These are phyloP conservation scores for Casuarina cunninghamiana DNA, from an alignment of 306 rosid genomes.

Conservation along the genomic window DNA sequence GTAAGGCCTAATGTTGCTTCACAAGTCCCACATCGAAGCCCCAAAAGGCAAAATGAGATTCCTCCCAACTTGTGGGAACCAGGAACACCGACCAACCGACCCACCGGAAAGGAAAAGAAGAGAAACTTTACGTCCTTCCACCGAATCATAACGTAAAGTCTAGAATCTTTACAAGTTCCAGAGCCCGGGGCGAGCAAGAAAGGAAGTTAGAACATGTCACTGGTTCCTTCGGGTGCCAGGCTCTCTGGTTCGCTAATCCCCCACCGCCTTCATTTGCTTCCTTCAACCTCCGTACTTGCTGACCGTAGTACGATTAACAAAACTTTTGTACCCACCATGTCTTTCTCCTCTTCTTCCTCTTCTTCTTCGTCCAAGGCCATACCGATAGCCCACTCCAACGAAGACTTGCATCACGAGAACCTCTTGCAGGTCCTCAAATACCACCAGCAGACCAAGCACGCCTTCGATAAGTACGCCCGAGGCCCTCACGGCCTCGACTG, in stretches of 20 bases:
- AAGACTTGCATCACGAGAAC: conserved; percentile 37
- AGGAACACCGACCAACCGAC: no score
- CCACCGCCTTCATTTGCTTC: conserved; percentile 37
- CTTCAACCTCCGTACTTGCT: conserved; percentile 33
- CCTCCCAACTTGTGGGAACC: background rate
- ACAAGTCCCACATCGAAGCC: no score
- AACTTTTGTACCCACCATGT: conserved; percentile 36
- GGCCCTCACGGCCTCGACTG: conserved; percentile 93
- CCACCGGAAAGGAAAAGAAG: background rate
- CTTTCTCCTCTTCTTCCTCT: conserved; percentile 46
- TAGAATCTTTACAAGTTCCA: background rate
- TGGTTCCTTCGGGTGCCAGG: conserved; percentile 28
- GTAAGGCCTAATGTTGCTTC: no score
- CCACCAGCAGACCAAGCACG: conserved; percentile 83
- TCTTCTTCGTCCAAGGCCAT: conserved; percentile 28
- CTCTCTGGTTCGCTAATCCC: conserved; percentile 27
- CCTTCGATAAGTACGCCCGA: conserved; percentile 61
- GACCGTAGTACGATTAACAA: conserved; percentile 7
- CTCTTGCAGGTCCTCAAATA: conserved; percentile 61
- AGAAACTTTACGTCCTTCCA: background rate
- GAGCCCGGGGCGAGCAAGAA: background rate
- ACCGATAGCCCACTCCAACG: conserved; percentile 14
- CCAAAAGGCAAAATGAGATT: no score
- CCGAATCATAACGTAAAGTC: background rate
- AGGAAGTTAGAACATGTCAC: conserved; percentile 23